Percentiles rank a stretch among this genome's conserved stretches.
Evolutionary conservation across 257 asterid genomes (phyloP).

Genomic region (Ilex aquifolium): DNA sequence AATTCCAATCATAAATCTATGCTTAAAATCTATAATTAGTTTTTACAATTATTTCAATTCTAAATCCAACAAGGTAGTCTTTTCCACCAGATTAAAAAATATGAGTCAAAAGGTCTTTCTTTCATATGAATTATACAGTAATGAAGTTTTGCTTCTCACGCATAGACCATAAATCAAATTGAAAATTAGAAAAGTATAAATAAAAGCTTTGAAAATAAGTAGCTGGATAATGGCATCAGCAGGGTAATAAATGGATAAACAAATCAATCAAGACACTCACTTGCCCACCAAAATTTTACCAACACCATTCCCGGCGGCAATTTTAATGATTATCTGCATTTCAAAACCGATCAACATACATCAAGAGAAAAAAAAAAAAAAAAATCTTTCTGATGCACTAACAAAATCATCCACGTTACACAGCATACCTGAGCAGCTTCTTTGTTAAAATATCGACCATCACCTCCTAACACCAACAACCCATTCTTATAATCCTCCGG

Average conservation of each 20-base stretch:
- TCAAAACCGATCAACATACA: slow-evolving; percentile 19
- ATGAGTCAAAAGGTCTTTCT: not conserved
- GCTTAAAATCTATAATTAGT: too few relatives aligned
- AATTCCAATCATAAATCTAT: too few relatives aligned
- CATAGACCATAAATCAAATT: not conserved
- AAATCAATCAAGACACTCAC: slow-evolving; percentile 37
- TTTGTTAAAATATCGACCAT: slow-evolving; percentile 74
- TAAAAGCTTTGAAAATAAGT: not conserved
- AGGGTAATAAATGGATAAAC: not conserved
- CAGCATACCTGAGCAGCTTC: slow-evolving; percentile 87
- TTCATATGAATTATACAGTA: not conserved
- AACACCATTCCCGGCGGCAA: slow-evolving; percentile 94
- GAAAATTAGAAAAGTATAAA: not conserved
- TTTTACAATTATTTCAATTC: too few relatives aligned
- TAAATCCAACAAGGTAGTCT: too few relatives aligned
- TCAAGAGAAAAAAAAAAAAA: too few relatives aligned
- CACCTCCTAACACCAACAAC: slow-evolving; percentile 85
- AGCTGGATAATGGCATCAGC: not conserved
- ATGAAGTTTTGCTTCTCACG: not conserved
- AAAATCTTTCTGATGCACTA: not conserved
- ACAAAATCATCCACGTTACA: not conserved
- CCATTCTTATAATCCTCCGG: slow-evolving; percentile 33
- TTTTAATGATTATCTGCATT: slow-evolving; percentile 80
- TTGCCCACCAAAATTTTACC: slow-evolving; percentile 82
- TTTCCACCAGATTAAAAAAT: too few relatives aligned